A percentile compares a stretch with the other conserved stretches of the same genome.
phyloP scores from a whole-genome alignment of 305 asterid genomes.

The Caryopteris hybrid region DNA sequence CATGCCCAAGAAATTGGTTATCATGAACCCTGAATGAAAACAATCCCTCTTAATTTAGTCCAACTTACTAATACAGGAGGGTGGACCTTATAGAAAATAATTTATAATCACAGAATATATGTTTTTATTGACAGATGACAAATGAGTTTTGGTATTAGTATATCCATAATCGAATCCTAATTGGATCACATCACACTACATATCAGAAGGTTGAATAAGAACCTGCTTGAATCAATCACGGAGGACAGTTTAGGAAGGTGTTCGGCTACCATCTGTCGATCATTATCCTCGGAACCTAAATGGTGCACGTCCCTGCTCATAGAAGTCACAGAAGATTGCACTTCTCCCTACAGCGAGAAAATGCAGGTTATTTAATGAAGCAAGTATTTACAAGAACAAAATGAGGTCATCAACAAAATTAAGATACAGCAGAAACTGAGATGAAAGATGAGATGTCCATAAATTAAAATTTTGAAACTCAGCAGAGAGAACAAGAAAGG shows the following conservation, averaged over 20 bases:
- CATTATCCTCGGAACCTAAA: slow-evolving; percentile 29
- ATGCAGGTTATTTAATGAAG: slow-evolving; percentile 12
- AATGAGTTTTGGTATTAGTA: neutral
- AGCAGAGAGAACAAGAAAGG: neutral
- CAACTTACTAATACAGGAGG: neutral
- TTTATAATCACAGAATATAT: neutral
- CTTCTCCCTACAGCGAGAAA: slow-evolving; percentile 38
- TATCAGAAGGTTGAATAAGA: slow-evolving; percentile 1
- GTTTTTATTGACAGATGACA: neutral
- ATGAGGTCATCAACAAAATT: neutral
- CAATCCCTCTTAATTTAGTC: slow-evolving; percentile 3
- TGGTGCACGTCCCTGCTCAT: slow-evolving; percentile 23
- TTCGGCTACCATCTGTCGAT: slow-evolving; percentile 16
- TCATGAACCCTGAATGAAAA: slow-evolving; percentile 33
- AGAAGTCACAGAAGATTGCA: slow-evolving; percentile 27
- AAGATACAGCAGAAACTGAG: neutral
- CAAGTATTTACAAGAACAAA: slow-evolving; percentile 9
- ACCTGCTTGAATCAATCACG: slow-evolving; percentile 31
- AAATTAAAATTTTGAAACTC: neutral
- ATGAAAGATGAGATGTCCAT: neutral
- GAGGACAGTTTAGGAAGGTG: slow-evolving; percentile 30
- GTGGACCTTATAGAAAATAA: neutral
- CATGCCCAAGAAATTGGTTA: slow-evolving; percentile 39
- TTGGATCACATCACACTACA: slow-evolving; percentile 6
- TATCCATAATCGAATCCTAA: slow-evolving; percentile 10